A percentile compares a stretch with the other conserved stretches of the same genome.
These are phyloP conservation scores for Nothophytophthora sp. DNA, from an alignment of 352 stramenopile genomes.

Conservation along the genomic window DNA sequence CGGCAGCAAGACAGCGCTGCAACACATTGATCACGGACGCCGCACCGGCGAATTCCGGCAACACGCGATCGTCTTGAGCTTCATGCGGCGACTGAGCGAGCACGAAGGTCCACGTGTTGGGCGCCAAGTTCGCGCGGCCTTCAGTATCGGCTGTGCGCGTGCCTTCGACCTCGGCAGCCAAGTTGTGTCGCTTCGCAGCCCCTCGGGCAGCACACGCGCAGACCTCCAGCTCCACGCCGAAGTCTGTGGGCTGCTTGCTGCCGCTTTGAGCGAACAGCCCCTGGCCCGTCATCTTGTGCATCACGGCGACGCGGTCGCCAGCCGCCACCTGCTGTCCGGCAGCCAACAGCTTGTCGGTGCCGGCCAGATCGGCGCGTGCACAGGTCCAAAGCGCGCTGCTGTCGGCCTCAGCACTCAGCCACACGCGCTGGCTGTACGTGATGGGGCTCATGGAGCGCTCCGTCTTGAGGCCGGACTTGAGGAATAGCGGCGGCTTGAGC, in stretches of 20 bases:
- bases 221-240: constrained; percentile 80
- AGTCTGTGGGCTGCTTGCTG: constrained; percentile 76
- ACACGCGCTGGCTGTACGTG: constrained; percentile 83
- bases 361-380: constrained; percentile 54
- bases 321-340: constrained; percentile 39
- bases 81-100: constrained; percentile 38
- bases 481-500: constrained; percentile 70
- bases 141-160: constrained; percentile 73
- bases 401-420: constrained; percentile 60
- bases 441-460: constrained; percentile 87
- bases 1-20: constrained; percentile 48
- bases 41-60: constrained; percentile 46
- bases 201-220: constrained; percentile 43
- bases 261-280: constrained; percentile 50
- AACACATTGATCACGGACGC: constrained; percentile 48
- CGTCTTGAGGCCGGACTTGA: constrained; percentile 83
- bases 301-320: constrained; percentile 55
- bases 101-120: constrained; percentile 74
- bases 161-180: constrained; percentile 55
- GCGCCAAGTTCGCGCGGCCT: constrained; percentile 36
- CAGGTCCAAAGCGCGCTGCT: constrained; percentile 78
- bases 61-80: constrained; percentile 42
- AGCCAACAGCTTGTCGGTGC: constrained; percentile 72
- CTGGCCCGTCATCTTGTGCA: constrained; percentile 88
- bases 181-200: constrained; percentile 71